Evolutionary conservation across 2,329 filamentous ascomycete species (phyloP).

Genomic region (Penicillium sp.): DNA sequence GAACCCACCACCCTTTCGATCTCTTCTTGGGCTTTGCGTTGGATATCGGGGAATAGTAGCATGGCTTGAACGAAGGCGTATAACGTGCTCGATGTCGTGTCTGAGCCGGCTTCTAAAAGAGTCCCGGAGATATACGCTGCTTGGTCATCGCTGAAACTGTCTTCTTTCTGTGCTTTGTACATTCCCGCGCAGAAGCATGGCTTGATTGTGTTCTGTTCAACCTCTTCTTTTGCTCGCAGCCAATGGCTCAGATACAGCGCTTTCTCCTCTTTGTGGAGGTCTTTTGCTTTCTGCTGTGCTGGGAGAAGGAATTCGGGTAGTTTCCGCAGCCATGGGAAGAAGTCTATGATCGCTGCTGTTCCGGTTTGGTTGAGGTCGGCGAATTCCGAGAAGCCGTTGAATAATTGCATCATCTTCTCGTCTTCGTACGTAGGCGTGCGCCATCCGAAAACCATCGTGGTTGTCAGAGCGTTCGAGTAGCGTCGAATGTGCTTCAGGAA

Average conservation of each 20-base stretch:
- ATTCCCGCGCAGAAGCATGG: constrained; percentile 30
- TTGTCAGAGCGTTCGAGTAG: constrained; percentile 50
- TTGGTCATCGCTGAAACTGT: constrained; percentile 32
- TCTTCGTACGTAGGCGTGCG: constrained; percentile 44
- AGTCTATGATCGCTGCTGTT: constrained; percentile 46
- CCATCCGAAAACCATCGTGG: constrained; percentile 51
- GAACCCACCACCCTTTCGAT: constrained; percentile 34
- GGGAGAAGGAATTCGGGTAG: constrained; percentile 46
- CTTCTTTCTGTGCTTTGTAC: constrained; percentile 30
- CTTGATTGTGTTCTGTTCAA: constrained; percentile 28
- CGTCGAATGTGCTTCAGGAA: constrained; percentile 16
- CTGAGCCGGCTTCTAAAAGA: constrained; percentile 47
- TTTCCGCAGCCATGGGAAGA: constrained; percentile 45
- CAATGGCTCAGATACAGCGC: constrained; percentile 44
- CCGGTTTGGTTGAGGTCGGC: constrained; percentile 43
- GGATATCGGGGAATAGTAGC: constrained; percentile 46
- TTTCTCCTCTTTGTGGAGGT: constrained; percentile 46
- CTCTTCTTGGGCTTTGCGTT: constrained; percentile 41
- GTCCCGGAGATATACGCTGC: constrained; percentile 34
- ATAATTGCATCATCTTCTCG: constrained; percentile 44
- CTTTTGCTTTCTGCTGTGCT: constrained; percentile 38
- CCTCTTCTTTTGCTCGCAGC: constrained; percentile 39
- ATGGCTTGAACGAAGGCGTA: constrained; percentile 51
- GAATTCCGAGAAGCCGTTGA: constrained; percentile 44
- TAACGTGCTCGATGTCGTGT: constrained; percentile 51